phyloP scores from a whole-genome alignment of 352 stramenopile species.

The Globisporangium solare region DNA sequence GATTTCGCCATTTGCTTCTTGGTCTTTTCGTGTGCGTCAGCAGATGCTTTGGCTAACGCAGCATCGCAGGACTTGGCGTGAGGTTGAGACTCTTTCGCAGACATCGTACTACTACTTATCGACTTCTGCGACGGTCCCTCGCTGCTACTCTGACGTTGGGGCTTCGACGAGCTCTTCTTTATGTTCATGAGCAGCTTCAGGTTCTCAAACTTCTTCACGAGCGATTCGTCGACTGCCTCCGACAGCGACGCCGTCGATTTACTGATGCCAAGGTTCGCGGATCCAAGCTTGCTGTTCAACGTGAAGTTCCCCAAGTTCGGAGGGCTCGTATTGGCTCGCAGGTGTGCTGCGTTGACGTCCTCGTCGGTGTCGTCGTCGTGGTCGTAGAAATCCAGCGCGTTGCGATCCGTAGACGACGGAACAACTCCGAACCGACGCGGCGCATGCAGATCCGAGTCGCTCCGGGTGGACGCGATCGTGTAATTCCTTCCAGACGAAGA shows the following conservation, averaged over 20 bases:
- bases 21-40: neutral
- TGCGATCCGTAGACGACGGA: slow-evolving; percentile 49
- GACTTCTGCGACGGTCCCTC: neutral
- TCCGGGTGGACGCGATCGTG: slow-evolving; percentile 31
- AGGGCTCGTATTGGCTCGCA: slow-evolving; percentile 13
- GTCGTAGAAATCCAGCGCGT: slow-evolving; percentile 48
- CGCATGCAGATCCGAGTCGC: slow-evolving; percentile 57
- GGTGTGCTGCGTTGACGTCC: neutral
- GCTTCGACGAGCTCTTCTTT: slow-evolving; percentile 19
- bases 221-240: slow-evolving; percentile 17
- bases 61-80: neutral
- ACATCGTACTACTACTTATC: neutral
- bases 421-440: slow-evolving; percentile 35
- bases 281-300: neutral
- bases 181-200: slow-evolving; percentile 56
- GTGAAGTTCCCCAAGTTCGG: slow-evolving; percentile 10
- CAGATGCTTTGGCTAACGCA: neutral
- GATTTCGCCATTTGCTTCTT: neutral
- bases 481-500: neutral
- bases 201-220: slow-evolving; percentile 61
- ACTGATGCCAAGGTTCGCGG: slow-evolving; percentile 12
- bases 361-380: slow-evolving; percentile 28
- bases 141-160: neutral
- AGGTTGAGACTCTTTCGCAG: neutral
- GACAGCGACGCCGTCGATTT: slow-evolving; percentile 13